These are phyloP conservation scores for Lanzia echinophila DNA, from an alignment of 2,329 filamentous ascomycete genomes.

Conservation along the genomic window DNA sequence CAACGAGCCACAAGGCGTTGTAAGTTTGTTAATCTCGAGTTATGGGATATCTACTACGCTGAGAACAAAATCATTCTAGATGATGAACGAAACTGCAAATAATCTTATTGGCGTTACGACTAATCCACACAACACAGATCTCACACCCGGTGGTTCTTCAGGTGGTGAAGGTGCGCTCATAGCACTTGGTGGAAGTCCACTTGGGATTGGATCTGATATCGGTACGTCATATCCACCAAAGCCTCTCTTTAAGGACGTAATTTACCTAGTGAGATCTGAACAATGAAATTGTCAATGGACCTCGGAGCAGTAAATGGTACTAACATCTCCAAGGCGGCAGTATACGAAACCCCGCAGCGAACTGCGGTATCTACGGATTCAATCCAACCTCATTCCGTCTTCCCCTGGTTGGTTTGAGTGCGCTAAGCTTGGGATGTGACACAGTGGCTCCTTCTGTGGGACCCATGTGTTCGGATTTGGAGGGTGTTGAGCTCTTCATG, in stretches of 20 bases:
- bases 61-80: too few relatives aligned
- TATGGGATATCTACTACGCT: too few relatives aligned
- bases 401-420: constrained; percentile 19
- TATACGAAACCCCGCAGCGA: background rate
- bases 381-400: constrained; percentile 27
- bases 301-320: constrained; percentile 42
- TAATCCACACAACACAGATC: constrained; percentile 45
- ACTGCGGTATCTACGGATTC: constrained; percentile 27
- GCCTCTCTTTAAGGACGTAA: too few relatives aligned
- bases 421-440: constrained; percentile 23
- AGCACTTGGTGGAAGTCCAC: constrained; percentile 43
- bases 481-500: constrained; percentile 39
- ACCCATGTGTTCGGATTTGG: constrained; percentile 46
- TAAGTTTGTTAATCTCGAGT: too few relatives aligned
- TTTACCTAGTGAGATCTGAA: too few relatives aligned
- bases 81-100: too few relatives aligned
- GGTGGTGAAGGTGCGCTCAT: constrained; percentile 52
- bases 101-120: constrained; percentile 36
- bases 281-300: too few relatives aligned
- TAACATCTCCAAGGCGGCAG: too few relatives aligned
- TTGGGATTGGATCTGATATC: constrained; percentile 51
- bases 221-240: too few relatives aligned
- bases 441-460: constrained; percentile 44
- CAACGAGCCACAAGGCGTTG: constrained; percentile 47
- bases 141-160: constrained; percentile 47